Base-by-base conservation (phyloP, 1,284 basidiomycete genomes). In the Boletellus sp. region DNA sequence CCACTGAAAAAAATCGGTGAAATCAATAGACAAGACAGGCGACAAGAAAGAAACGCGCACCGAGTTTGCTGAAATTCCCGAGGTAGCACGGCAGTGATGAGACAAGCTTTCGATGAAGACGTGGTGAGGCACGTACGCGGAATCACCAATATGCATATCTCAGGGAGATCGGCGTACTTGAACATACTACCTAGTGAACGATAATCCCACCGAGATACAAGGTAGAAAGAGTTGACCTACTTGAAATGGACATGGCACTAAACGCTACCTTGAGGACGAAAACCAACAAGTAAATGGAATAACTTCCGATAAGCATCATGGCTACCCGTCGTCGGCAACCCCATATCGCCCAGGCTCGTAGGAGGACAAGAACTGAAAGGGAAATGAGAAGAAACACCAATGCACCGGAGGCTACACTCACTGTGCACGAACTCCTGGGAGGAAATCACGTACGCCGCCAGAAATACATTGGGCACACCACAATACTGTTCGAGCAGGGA, bases 81-180 rank as follows among this genome's bases (percentile, higher is more conserved):
- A 32, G 12, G 2, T 15, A 15, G 30, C 30, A 15, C 30, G 30
- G 13, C 30, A 15, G 13, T 15, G 5, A 4, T 32, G 13, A 13
- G 30, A 94, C 64, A 96, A 96, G 73, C 82, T 96, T 39, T 82
- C 79, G 5, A 32, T 32, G 13, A 32, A 13, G 12, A 15, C 5
- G 30, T 32, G 13, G 5, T 32, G 5, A 36, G n/a, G n/a, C 8
- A 36, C 35, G 35, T 36, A 36, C 35, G n/a, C 1, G 35, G 35
- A 5, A 36, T 5, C 6, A 36, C 35, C 16, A 18, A n/a, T 18
- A 36, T 36, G 35, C 35, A 36, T 8, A 36, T 36, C 35, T 36
- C 35, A 10, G 35, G 35, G n/a, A 36, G 35, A 36, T n/a, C 35
- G 3, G 16, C 35, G 8, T 36, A 36, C 35, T 36, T 36, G n/a